Base-by-base conservation (phyloP, 2,329 filamentous ascomycete species). In the Claviceps arundinis region DNA sequence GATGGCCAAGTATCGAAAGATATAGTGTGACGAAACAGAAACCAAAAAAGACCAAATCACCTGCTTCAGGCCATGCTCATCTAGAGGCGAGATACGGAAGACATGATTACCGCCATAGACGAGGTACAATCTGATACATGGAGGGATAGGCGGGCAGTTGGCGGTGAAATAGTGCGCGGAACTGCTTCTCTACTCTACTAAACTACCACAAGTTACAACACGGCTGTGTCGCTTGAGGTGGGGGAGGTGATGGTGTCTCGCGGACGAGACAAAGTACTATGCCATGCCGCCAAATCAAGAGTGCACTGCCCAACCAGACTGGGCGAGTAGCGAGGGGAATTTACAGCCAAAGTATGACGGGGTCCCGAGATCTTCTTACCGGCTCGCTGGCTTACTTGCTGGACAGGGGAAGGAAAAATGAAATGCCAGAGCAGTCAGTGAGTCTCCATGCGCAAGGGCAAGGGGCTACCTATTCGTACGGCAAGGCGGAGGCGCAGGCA, bases 41-140 rank as follows among this genome's bases (percentile, higher is more conserved):
- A 59, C 62, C 55, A 60, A 62, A 60, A 62, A 59, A 59, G 67
- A 63, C 58, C 66, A 62, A 65, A 64, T 61, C 64, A 63, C 55
- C 58, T 62, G 26, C 59, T 65, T 66, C 65, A 58, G 63, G 59
- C 65, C 62, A 65, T 61, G 59, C 54, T 58, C 61, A 60, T 59
- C 59, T 55, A 58, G 58, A 68, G 62, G 59, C 60, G 58, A 60
- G 60, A 65, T 61, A 61, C 60, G 60, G 66, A 60, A 47, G 54
- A 47, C 53, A 52, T 37, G 48, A 50, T 38, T 37, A 9, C n/a
- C 34, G 30, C 17, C 24, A 26, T 22, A 52, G 50, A 54, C 43
- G 48, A 54, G 22, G 37, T 26, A 54, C 16, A 22, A 43, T 38
- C 19, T 45, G 38, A 42, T 51, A 51, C 24, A 42, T 44, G 14